phyloP scores from a whole-genome alignment of 805 yeast species.

The Yarrowia yakushimensis region DNA sequence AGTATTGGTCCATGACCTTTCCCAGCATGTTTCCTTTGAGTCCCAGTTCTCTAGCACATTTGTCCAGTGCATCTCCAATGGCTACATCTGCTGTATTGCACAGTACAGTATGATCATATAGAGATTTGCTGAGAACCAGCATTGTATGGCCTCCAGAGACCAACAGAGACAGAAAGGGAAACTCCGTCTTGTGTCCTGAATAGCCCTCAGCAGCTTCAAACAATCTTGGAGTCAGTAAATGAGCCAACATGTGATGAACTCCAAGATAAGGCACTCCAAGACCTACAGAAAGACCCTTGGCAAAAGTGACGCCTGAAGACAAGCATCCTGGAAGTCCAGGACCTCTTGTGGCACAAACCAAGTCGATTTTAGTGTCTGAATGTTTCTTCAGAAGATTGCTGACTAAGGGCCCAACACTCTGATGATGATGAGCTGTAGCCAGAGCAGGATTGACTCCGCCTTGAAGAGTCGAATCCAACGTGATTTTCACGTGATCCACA shows the following conservation, averaged over 20 bases:
- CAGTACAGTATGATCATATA: constrained; percentile 66
- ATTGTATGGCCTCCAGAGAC: constrained; percentile 95
- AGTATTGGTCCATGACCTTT: constrained; percentile 65
- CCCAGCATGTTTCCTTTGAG: constrained; percentile 77
- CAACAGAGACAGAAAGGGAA: constrained; percentile 68
- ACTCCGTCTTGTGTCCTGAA: constrained; percentile 47
- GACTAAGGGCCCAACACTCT: constrained; percentile 51
- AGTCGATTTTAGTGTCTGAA: constrained; percentile 45
- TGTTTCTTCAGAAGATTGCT: constrained; percentile 41
- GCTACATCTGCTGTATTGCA: constrained; percentile 83
- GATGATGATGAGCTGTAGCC: constrained; percentile 78
- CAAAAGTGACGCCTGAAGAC: constrained; percentile 75
- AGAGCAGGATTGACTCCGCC: constrained; percentile 90
- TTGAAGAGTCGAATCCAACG: constrained; percentile 57
- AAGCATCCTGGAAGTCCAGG: constrained; percentile 95
- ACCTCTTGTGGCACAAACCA: constrained; percentile 88
- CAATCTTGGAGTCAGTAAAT: constrained; percentile 64
- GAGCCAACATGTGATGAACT: constrained; percentile 96
- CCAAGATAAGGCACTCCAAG: constrained; percentile 78
- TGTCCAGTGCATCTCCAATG: constrained; percentile 89
- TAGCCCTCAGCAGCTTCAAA: constrained; percentile 30
- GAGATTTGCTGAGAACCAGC: constrained; percentile 62
- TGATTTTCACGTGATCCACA: constrained; percentile 57
- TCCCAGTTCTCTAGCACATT: constrained; percentile 84
- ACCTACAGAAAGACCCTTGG: constrained; percentile 79